Evolutionary conservation across 1,139 yeast species (phyloP).

Genomic region (Geotrichum bryndzae): DNA sequence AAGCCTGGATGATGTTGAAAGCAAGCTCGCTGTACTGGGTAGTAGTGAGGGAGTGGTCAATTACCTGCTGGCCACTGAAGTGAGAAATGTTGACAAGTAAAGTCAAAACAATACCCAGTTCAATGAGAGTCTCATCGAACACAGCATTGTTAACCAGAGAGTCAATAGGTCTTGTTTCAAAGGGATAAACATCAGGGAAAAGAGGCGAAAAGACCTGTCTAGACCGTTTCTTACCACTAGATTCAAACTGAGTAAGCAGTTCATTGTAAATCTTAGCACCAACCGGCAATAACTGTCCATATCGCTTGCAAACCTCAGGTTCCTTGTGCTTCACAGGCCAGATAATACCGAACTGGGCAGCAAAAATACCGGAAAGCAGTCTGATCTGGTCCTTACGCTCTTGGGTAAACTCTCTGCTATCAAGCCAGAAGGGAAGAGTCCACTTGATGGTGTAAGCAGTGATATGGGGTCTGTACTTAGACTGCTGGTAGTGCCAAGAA

Average conservation of each 20-base stretch:
- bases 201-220: slow-evolving; percentile 36
- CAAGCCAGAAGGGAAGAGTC: slow-evolving; percentile 39
- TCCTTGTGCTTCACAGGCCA: slow-evolving; percentile 32
- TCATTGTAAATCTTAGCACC: slow-evolving; percentile 32
- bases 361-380: slow-evolving; percentile 31
- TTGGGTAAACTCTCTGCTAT: slow-evolving; percentile 25
- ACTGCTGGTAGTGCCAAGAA: slow-evolving; percentile 41
- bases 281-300: slow-evolving; percentile 32
- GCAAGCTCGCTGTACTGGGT: slow-evolving; percentile 36
- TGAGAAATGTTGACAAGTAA: slow-evolving; percentile 31
- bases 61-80: slow-evolving; percentile 47
- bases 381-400: slow-evolving; percentile 30
- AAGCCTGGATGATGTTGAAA: slow-evolving; percentile 36
- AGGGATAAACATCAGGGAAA: slow-evolving; percentile 67
- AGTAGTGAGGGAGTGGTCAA: slow-evolving; percentile 48
- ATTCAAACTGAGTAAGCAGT: slow-evolving; percentile 26
- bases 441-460: slow-evolving; percentile 52
- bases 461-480: slow-evolving; percentile 41
- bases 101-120: slow-evolving; percentile 46
- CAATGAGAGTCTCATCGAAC: slow-evolving; percentile 68
- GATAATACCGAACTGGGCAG: slow-evolving; percentile 30
- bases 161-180: slow-evolving; percentile 60
- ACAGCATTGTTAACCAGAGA: slow-evolving; percentile 66
- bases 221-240: slow-evolving; percentile 11
- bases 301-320: slow-evolving; percentile 29